phyloP scores from a whole-genome alignment of 768 basidiomycete genomes.

The Ramaria sp. region DNA sequence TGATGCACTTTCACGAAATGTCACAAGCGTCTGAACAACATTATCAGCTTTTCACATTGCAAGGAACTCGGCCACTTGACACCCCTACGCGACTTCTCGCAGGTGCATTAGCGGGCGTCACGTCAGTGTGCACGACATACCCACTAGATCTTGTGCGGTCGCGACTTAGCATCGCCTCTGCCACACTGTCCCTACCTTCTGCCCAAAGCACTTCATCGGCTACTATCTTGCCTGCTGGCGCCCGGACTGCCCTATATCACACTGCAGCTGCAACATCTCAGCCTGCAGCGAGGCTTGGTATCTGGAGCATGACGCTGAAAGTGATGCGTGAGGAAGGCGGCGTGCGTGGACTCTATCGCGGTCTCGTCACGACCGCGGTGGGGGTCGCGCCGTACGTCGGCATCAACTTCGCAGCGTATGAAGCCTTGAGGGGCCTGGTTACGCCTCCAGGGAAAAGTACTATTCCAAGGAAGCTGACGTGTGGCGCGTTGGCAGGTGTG shows the following conservation, averaged over 20 bases:
- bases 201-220: conserved; percentile 13
- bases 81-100: conserved; percentile 78
- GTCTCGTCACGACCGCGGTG: conserved; percentile 70
- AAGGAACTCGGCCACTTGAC: conserved; percentile 69
- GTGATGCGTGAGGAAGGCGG: conserved; percentile 92
- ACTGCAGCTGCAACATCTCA: conserved; percentile 20
- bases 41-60: conserved; percentile 53
- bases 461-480: conserved; percentile 59
- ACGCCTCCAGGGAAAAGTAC: conserved; percentile 75
- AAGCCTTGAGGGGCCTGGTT: conserved; percentile 61
- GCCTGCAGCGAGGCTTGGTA: conserved; percentile 30
- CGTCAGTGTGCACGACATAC: conserved; percentile 87
- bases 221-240: conserved; percentile 14
- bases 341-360: conserved; percentile 75
- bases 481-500: conserved; percentile 80
- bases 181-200: conserved; percentile 45
- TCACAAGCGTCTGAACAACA: background rate
- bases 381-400: conserved; percentile 76
- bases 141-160: conserved; percentile 91
- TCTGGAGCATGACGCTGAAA: conserved; percentile 84
- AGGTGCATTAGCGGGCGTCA: conserved; percentile 88
- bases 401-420: conserved; percentile 93
- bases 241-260: conserved; percentile 37
- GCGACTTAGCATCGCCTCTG: conserved; percentile 85
- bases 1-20: too few relatives aligned